Percentiles rank a stretch among this genome's conserved stretches.
Evolutionary conservation across 169 alveolate species (phyloP).

Genomic region (Perkinsus olseni): DNA sequence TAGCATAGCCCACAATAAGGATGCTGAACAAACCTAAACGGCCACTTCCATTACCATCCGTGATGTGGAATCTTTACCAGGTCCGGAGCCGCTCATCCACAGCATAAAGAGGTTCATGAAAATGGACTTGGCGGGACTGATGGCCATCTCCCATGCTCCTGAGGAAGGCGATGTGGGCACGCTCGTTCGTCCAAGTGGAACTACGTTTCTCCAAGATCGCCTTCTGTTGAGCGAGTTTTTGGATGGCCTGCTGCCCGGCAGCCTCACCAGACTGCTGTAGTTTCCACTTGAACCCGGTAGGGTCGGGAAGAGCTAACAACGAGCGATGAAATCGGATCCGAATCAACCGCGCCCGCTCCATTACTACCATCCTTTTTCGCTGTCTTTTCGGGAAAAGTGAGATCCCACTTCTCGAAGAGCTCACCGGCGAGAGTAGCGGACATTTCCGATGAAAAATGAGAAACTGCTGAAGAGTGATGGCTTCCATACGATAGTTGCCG

Average conservation of each 20-base stretch:
- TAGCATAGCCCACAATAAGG: neutral
- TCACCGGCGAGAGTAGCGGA: neutral
- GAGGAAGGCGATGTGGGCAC: neutral
- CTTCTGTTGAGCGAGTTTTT: neutral
- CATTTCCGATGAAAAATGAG: neutral
- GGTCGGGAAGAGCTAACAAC: neutral
- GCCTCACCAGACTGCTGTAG: neutral
- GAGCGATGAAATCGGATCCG: neutral
- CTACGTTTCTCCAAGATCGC: neutral
- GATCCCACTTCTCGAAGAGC: neutral
- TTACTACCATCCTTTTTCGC: neutral
- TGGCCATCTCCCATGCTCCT: neutral
- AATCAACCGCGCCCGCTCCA: neutral
- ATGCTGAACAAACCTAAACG: neutral
- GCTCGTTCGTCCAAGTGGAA: neutral
- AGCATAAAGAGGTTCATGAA: neutral
- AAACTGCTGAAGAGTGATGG: neutral
- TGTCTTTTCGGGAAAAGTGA: neutral
- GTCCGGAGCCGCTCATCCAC: neutral
- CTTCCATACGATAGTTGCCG: neutral
- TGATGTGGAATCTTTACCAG: neutral
- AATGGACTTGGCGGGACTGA: neutral
- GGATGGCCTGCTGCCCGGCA: neutral
- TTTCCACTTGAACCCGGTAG: neutral
- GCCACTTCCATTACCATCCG: no score